Conservation (phyloP, 345 rosid species). For the Rubroshorea leprosula region DNA sequence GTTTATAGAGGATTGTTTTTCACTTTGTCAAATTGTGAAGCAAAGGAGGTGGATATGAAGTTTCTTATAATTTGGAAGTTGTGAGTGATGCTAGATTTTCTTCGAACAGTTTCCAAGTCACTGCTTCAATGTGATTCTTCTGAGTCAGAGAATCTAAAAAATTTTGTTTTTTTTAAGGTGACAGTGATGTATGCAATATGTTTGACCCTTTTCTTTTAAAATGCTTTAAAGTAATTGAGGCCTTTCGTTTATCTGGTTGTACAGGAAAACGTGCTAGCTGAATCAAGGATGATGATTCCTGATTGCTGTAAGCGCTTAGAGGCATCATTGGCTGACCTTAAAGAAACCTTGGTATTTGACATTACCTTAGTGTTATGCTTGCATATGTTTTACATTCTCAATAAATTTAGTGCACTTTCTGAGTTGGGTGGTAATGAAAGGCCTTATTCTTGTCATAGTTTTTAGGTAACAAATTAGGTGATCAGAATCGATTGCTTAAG, state of each 20-base stretch:
- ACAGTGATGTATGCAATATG: too few relatives aligned
- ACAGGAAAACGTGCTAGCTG: conserved; percentile 94
- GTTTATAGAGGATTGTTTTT: neutral
- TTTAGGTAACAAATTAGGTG: too few relatives aligned
- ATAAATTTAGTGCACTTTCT: neutral
- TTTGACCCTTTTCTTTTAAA: too few relatives aligned
- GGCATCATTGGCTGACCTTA: conserved; percentile 69
- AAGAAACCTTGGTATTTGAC: conserved; percentile 59
- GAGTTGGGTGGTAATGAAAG: neutral
- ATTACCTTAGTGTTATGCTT: neutral
- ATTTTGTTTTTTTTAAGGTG: too few relatives aligned
- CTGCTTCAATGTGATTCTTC: too few relatives aligned
- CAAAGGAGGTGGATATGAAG: neutral
- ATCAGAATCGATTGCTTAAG: too few relatives aligned
- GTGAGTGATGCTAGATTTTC: neutral
- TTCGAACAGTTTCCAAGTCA: too few relatives aligned
- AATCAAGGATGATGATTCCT: conserved; percentile 97
- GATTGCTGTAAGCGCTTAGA: conserved; percentile 86
- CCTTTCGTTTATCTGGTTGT: conserved; percentile 18
- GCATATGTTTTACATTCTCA: neutral
- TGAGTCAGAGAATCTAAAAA: too few relatives aligned
- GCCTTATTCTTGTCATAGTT: too few relatives aligned
- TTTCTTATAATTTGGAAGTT: too few relatives aligned
- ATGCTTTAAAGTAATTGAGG: too few relatives aligned
- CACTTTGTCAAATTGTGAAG: neutral